Percentiles rank a stretch among this genome's conserved stretches.
Evolutionary conservation across 2,329 filamentous ascomycete species (phyloP).

Genomic region (Talaromyces sp.): DNA sequence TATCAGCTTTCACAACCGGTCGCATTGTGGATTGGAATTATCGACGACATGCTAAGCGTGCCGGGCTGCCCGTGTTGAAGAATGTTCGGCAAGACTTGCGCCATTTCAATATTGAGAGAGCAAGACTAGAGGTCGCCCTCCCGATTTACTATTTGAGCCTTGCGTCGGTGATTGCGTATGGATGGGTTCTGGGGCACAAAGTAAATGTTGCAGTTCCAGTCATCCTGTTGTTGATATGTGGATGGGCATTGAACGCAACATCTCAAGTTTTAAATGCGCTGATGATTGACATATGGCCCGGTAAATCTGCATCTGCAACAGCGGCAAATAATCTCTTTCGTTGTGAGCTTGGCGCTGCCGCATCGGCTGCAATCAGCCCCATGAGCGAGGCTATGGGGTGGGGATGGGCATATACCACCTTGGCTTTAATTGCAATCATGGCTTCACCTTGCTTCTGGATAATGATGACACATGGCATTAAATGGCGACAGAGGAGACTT

Average conservation of each 20-base stretch:
- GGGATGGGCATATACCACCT: slow-evolving; percentile 47
- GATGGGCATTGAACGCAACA: slow-evolving; percentile 38
- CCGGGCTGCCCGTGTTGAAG: slow-evolving; percentile 64
- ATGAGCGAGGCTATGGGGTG: slow-evolving; percentile 43
- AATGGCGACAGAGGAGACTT: slow-evolving; percentile 28
- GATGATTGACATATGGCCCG: slow-evolving; percentile 47
- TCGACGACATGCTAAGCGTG: slow-evolving; percentile 63
- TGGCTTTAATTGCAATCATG: slow-evolving; percentile 33
- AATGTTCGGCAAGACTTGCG: slow-evolving; percentile 32
- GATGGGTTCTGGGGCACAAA: slow-evolving; percentile 38
- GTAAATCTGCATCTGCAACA: slow-evolving; percentile 40
- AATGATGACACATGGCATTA: slow-evolving; percentile 30
- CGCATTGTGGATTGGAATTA: slow-evolving; percentile 72
- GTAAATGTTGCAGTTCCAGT: slow-evolving; percentile 37
- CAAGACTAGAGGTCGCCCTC: slow-evolving; percentile 37
- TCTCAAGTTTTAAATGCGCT: slow-evolving; percentile 48
- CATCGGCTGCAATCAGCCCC: slow-evolving; percentile 41
- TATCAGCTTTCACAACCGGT: slow-evolving; percentile 48
- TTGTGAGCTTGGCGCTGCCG: slow-evolving; percentile 44
- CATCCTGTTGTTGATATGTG: slow-evolving; percentile 37
- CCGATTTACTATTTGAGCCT: slow-evolving; percentile 35
- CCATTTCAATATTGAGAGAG: slow-evolving; percentile 54
- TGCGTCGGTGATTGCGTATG: slow-evolving; percentile 34
- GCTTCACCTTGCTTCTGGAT: slow-evolving; percentile 29
- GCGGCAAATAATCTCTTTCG: slow-evolving; percentile 47